Conservation (phyloP, 305 asterid species). For the Fraxinus paxiana region DNA sequence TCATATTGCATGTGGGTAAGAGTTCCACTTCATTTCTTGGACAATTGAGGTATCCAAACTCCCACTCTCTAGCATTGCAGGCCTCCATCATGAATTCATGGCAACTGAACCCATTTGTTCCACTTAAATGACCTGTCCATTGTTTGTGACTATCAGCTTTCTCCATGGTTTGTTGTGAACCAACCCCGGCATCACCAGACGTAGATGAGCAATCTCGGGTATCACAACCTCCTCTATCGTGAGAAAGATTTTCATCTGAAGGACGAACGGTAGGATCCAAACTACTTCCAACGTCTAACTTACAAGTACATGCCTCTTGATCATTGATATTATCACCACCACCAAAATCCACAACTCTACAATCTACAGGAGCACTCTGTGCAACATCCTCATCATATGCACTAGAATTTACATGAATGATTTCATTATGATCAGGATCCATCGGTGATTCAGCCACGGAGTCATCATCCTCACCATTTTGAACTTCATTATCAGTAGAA, state of each 20-base stretch:
- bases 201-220: slow-evolving; percentile 9
- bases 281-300: not conserved
- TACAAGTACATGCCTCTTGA: not conserved
- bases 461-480: slow-evolving; percentile 26
- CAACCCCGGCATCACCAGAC: slow-evolving; percentile 1
- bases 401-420: not conserved
- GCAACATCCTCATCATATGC: slow-evolving; percentile 9
- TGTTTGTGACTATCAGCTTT: slow-evolving; percentile 22
- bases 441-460: slow-evolving; percentile 27
- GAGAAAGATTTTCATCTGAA: not conserved
- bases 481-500: slow-evolving; percentile 29
- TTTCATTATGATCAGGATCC: not conserved
- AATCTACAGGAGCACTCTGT: not conserved
- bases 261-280: not conserved
- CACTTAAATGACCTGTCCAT: slow-evolving; percentile 14
- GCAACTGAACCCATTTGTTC: slow-evolving; percentile 14
- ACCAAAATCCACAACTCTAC: slow-evolving; percentile 12
- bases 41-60: slow-evolving; percentile 26
- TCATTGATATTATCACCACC: slow-evolving; percentile 9
- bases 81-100: slow-evolving; percentile 27
- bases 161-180: slow-evolving; percentile 4
- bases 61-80: slow-evolving; percentile 35
- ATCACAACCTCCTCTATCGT: slow-evolving; percentile 1
- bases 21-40: slow-evolving; percentile 34
- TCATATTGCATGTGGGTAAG: slow-evolving; percentile 40